Evolutionary conservation across 805 yeast genomes (phyloP).

Genomic region (Saccharomyces eubayanus): DNA sequence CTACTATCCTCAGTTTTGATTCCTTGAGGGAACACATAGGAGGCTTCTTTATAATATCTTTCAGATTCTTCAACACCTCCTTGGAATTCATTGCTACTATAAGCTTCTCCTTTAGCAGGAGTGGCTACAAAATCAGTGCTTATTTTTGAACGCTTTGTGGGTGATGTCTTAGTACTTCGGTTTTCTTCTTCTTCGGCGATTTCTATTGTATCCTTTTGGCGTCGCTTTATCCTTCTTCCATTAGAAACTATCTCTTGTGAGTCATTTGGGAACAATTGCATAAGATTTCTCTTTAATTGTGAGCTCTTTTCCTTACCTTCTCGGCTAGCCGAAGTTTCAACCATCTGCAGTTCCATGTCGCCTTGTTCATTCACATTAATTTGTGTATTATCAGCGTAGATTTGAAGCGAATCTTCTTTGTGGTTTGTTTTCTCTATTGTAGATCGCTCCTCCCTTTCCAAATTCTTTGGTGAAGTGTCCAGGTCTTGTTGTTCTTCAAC

Average conservation of each 20-base stretch:
- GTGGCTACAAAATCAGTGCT: background rate
- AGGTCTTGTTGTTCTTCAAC: slow-evolving; percentile 13
- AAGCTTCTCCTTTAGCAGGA: slow-evolving; percentile 3
- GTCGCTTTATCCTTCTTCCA: slow-evolving; percentile 7
- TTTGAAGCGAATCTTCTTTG: background rate
- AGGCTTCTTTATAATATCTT: slow-evolving; percentile 1
- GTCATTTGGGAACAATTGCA: slow-evolving; percentile 1
- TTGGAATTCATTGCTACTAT: slow-evolving; percentile 1
- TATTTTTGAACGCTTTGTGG: slow-evolving; percentile 1
- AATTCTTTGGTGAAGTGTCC: background rate
- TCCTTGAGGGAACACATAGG: slow-evolving; percentile 3
- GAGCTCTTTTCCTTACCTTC: background rate
- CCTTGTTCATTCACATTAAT: background rate
- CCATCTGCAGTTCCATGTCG: background rate
- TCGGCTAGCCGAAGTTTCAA: background rate
- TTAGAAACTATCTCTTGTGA: slow-evolving; percentile 15
- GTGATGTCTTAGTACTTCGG: slow-evolving; percentile 1
- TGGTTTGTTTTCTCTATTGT: background rate
- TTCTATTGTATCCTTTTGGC: slow-evolving; percentile 3
- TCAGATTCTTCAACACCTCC: slow-evolving; percentile 2
- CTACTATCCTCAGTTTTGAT: slow-evolving; percentile 7
- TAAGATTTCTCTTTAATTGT: background rate
- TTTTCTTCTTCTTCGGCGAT: slow-evolving; percentile 5
- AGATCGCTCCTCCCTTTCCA: background rate
- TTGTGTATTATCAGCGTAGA: background rate